Percentiles rank a stretch among this genome's conserved stretches.
These are phyloP conservation scores for Mucor racemosus DNA, from an alignment of 371 early-diverging fungal species.

Conservation along the genomic window DNA sequence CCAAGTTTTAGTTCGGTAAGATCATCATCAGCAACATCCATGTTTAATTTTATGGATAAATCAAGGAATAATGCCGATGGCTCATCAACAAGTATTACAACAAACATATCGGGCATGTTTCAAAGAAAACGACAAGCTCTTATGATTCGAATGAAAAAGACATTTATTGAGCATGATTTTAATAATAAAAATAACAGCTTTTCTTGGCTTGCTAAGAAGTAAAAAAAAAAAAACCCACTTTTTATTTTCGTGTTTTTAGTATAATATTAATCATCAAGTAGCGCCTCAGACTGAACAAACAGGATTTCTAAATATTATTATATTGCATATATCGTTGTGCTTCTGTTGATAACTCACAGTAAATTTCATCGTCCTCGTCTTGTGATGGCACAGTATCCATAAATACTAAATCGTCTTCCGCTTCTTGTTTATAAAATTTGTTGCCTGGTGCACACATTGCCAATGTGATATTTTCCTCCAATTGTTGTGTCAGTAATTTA, in stretches of 20 bases:
- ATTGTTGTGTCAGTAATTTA: conserved; percentile 4
- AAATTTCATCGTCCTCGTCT: neutral
- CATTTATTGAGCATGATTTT: conserved; percentile 6
- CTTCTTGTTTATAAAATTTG: conserved; percentile 9
- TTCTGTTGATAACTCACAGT: neutral
- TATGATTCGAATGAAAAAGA: conserved; percentile 17
- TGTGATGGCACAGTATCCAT: neutral
- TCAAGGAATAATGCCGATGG: neutral
- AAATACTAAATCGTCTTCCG: neutral
- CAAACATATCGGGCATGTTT: neutral
- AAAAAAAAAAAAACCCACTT: neutral
- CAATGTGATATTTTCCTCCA: neutral
- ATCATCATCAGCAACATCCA: neutral
- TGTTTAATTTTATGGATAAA: conserved; percentile 3
- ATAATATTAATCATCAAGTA: neutral
- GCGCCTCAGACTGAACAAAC: neutral
- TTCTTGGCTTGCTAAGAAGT: conserved; percentile 24
- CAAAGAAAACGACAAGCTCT: conserved; percentile 19
- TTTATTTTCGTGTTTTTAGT: neutral
- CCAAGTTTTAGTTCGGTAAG: conserved; percentile 24
- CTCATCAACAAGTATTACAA: neutral
- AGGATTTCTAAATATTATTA: neutral
- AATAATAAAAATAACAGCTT: conserved; percentile 3
- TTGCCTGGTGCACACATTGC: conserved; percentile 4
- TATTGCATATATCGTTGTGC: neutral